These are phyloP conservation scores for Macadamia integrifolia DNA, from an alignment of 164 flowering plant genomes.

Conservation along the genomic window DNA sequence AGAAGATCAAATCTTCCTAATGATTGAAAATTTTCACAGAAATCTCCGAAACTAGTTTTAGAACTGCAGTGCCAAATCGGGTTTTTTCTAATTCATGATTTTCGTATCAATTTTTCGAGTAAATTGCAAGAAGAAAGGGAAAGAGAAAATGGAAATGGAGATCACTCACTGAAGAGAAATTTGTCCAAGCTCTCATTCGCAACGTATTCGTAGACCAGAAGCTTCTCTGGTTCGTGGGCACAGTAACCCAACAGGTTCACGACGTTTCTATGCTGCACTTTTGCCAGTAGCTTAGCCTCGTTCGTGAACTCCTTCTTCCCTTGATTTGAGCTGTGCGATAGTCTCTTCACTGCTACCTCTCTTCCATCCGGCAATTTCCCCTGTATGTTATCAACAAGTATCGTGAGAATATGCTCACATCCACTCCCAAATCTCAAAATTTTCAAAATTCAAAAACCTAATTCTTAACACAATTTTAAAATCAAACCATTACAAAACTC, in stretches of 20 bases:
- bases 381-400: conserved; percentile 22
- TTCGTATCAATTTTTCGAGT: too few relatives aligned
- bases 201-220: conserved; percentile 87
- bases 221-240: conserved; percentile 57
- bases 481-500: neutral
- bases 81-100: too few relatives aligned
- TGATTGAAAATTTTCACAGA: too few relatives aligned
- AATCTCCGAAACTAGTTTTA: too few relatives aligned
- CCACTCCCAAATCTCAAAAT: neutral
- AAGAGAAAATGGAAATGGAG: neutral
- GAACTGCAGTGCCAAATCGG: too few relatives aligned
- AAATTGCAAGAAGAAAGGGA: neutral
- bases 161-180: conserved; percentile 70
- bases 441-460: neutral
- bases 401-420: too few relatives aligned
- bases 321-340: conserved; percentile 65
- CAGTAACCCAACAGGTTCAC: conserved; percentile 83
- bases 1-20: too few relatives aligned
- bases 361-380: conserved; percentile 82
- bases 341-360: conserved; percentile 88
- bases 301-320: conserved; percentile 76
- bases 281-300: conserved; percentile 73
- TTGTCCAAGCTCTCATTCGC: conserved; percentile 85
- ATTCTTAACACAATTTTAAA: too few relatives aligned
- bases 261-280: conserved; percentile 92